These are phyloP conservation scores for Amanita inopinata DNA, from an alignment of 768 basidiomycete genomes.

Conservation along the genomic window DNA sequence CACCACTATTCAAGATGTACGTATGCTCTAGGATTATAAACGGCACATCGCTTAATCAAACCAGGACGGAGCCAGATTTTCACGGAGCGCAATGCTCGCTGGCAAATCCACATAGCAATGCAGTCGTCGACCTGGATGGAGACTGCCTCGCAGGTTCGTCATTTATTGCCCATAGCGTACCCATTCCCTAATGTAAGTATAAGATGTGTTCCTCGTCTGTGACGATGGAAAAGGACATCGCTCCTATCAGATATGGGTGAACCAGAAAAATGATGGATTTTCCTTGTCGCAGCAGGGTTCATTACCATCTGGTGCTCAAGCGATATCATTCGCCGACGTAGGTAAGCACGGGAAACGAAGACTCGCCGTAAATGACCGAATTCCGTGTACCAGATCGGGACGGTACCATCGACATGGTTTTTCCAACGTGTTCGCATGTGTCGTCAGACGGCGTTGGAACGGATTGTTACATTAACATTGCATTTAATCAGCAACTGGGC, in stretches of 20 bases:
- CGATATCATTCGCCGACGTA: constrained; percentile 85
- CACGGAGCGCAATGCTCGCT: constrained; percentile 58
- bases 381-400: constrained; percentile 59
- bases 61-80: constrained; percentile 51
- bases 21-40: constrained; percentile 15
- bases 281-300: constrained; percentile 52
- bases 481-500: constrained; percentile 84
- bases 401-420: constrained; percentile 93
- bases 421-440: constrained; percentile 73
- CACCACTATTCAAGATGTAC: constrained; percentile 61
- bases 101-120: constrained; percentile 91
- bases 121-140: constrained; percentile 88
- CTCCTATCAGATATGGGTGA: constrained; percentile 89
- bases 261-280: constrained; percentile 72
- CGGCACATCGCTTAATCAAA: constrained; percentile 1
- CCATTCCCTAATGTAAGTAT: neutral
- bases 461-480: constrained; percentile 81
- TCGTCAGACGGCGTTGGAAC: constrained; percentile 65
- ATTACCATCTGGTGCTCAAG: constrained; percentile 69
- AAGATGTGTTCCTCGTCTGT: constrained; percentile 88
- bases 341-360: constrained; percentile 35
- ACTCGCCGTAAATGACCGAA: constrained; percentile 4
- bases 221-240: constrained; percentile 46
- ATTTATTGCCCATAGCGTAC: neutral
- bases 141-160: constrained; percentile 84